Evolutionary conservation across 1,284 basidiomycete genomes (phyloP).

Genomic region (Malassezia furfur): DNA sequence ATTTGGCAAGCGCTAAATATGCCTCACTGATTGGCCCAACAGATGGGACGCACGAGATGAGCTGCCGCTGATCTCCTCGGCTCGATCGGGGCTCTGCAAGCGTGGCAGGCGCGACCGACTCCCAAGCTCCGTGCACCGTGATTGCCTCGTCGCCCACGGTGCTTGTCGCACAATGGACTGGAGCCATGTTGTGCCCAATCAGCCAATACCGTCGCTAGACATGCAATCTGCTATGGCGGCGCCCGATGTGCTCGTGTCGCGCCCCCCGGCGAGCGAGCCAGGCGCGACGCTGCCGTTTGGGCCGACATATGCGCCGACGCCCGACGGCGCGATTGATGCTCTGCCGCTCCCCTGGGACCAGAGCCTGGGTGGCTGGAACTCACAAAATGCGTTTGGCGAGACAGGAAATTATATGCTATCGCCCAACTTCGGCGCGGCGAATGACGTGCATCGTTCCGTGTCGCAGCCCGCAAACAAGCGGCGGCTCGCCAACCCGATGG

Average conservation of each 20-base stretch:
- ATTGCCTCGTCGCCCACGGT: too few species aligned
- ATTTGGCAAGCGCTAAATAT: too few species aligned
- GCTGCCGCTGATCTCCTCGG: too few species aligned
- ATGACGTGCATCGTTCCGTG: slow-evolving; percentile 13
- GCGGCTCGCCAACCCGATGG: not conserved
- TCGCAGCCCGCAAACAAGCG: slow-evolving; percentile 14
- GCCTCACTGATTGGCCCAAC: too few species aligned
- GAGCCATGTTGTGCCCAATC: not conserved
- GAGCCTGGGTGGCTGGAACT: not conserved
- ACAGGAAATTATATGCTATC: not conserved
- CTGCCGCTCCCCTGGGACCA: not conserved
- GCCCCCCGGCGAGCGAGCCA: not conserved
- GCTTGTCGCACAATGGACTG: not conserved
- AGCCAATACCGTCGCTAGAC: not conserved
- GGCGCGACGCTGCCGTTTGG: not conserved
- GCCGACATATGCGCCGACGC: not conserved
- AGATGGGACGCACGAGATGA: too few species aligned
- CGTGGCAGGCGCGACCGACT: too few species aligned
- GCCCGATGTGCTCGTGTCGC: not conserved
- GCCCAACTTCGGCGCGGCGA: slow-evolving; percentile 1
- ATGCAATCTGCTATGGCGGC: not conserved
- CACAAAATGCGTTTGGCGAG: not conserved
- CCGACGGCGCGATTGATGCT: not conserved
- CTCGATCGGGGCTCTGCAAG: too few species aligned
- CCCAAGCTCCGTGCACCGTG: too few species aligned